Percentiles rank a stretch among this genome's conserved stretches.
These are phyloP conservation scores for Ascochyta lentis DNA, from an alignment of 2,329 filamentous ascomycete species.

Conservation along the genomic window DNA sequence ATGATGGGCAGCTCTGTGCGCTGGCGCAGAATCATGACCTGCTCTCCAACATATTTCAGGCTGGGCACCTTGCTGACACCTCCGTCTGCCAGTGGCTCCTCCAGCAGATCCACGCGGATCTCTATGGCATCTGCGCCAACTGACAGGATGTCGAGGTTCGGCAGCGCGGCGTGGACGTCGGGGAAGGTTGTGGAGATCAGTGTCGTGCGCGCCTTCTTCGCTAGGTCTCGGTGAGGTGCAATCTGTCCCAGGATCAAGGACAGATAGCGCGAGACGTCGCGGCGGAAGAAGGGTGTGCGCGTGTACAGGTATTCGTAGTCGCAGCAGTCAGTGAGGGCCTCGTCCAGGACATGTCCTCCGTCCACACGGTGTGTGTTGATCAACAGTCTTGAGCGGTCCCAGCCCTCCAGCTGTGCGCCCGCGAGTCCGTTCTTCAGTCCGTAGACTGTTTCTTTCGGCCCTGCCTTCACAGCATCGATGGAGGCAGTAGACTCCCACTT, in stretches of 20 bases:
- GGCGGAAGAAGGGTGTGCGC: slow-evolving; percentile 71
- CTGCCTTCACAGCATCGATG: slow-evolving; percentile 61
- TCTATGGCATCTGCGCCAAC: slow-evolving; percentile 88
- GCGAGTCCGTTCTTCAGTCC: slow-evolving; percentile 68
- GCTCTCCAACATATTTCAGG: slow-evolving; percentile 82
- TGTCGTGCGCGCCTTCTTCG: slow-evolving; percentile 79
- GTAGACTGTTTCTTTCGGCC: slow-evolving; percentile 70
- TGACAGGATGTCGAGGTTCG: slow-evolving; percentile 85
- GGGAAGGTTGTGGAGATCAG: slow-evolving; percentile 90
- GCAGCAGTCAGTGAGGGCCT: slow-evolving; percentile 69
- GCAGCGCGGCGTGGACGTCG: slow-evolving; percentile 80
- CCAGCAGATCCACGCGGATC: slow-evolving; percentile 80
- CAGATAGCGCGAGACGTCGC: slow-evolving; percentile 79
- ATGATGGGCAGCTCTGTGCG: slow-evolving; percentile 89
- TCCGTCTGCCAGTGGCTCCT: slow-evolving; percentile 69
- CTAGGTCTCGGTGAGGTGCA: slow-evolving; percentile 76
- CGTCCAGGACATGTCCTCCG: slow-evolving; percentile 66
- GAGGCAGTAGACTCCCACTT: slow-evolving; percentile 66
- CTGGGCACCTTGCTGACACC: slow-evolving; percentile 72
- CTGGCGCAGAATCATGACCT: slow-evolving; percentile 83
- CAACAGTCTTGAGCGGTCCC: slow-evolving; percentile 66
- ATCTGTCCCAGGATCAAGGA: slow-evolving; percentile 82
- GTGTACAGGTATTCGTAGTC: slow-evolving; percentile 91
- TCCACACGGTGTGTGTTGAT: slow-evolving; percentile 81
- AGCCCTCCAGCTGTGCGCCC: slow-evolving; percentile 63